phyloP scores from a whole-genome alignment of 108 stramenopile species.

The Cyclotella sp. region DNA sequence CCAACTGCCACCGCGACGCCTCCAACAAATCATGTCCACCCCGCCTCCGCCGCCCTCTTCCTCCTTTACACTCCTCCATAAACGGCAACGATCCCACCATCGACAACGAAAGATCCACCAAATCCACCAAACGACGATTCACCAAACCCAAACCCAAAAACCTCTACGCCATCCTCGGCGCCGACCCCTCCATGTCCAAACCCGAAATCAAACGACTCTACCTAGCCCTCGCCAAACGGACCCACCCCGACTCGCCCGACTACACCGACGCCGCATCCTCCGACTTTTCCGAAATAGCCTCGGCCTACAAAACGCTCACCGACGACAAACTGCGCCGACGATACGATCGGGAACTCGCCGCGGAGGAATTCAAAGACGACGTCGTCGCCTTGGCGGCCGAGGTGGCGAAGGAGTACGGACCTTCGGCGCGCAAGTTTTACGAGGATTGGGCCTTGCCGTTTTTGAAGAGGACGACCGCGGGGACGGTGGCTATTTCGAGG shows the following conservation, averaged over 20 bases:
- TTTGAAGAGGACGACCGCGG: slow-evolving; percentile 67
- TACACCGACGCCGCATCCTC: slow-evolving; percentile 1
- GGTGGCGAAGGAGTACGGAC: slow-evolving; percentile 51
- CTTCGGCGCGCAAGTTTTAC: slow-evolving; percentile 51
- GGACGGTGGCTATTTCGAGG: slow-evolving; percentile 62
- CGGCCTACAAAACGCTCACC: slow-evolving; percentile 71
- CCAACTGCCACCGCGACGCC: not conserved
- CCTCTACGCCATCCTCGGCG: slow-evolving; percentile 75
- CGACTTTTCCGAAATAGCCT: slow-evolving; percentile 68
- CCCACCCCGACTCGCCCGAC: slow-evolving; percentile 69
- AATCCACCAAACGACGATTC: slow-evolving; percentile 1
- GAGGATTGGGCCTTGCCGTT: slow-evolving; percentile 74
- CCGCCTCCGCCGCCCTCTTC: not conserved
- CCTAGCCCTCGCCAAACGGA: slow-evolving; percentile 58
- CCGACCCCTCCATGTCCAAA: slow-evolving; percentile 56
- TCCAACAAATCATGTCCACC: not conserved
- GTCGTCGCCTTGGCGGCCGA: slow-evolving; percentile 21
- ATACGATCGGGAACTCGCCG: slow-evolving; percentile 75
- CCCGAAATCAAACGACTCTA: slow-evolving; percentile 70
- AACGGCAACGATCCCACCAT: too few species aligned
- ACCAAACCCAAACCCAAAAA: slow-evolving; percentile 10
- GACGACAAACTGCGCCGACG: slow-evolving; percentile 55
- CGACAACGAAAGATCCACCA: not conserved
- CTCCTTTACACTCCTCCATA: not conserved
- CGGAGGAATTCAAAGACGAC: slow-evolving; percentile 50